Evolutionary conservation across 768 basidiomycete genomes (phyloP).

Genomic region (Galerina marginata): DNA sequence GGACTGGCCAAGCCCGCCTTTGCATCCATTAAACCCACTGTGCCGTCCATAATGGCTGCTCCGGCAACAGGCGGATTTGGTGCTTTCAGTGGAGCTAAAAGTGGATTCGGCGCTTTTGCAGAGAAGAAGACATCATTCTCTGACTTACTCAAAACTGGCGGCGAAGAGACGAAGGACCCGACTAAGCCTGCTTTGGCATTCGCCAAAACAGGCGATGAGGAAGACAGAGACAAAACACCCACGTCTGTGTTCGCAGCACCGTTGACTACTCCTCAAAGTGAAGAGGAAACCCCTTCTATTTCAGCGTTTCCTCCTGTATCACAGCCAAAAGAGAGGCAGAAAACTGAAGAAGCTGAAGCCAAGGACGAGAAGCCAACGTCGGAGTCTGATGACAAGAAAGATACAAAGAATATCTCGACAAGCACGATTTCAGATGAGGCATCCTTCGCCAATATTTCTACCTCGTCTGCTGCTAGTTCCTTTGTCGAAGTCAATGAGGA

Average conservation of each 20-base stretch:
- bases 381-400: conserved; percentile 6
- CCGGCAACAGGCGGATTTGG: conserved; percentile 50
- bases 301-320: conserved; percentile 9
- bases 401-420: not conserved
- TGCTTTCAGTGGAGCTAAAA: conserved; percentile 50
- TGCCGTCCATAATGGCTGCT: conserved; percentile 33
- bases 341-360: conserved; percentile 14
- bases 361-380: not conserved
- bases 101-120: conserved; percentile 48
- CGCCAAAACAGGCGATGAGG: conserved; percentile 5
- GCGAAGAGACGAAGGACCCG: conserved; percentile 22
- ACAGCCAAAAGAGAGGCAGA: conserved; percentile 1
- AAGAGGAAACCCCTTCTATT: not conserved
- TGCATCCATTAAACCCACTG: conserved; percentile 27
- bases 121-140: conserved; percentile 54
- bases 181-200: conserved; percentile 7
- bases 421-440: conserved; percentile 24
- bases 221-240: conserved; percentile 3
- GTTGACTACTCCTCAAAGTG: not conserved
- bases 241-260: conserved; percentile 20
- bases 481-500: conserved; percentile 49
- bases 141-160: conserved; percentile 58
- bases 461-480: conserved; percentile 52
- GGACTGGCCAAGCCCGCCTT: conserved; percentile 39
- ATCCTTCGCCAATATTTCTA: conserved; percentile 44